A percentile compares a stretch with the other conserved stretches of the same genome.
Evolutionary conservation across 306 rosid genomes (phyloP).

Genomic region (Bauhinia variegata): DNA sequence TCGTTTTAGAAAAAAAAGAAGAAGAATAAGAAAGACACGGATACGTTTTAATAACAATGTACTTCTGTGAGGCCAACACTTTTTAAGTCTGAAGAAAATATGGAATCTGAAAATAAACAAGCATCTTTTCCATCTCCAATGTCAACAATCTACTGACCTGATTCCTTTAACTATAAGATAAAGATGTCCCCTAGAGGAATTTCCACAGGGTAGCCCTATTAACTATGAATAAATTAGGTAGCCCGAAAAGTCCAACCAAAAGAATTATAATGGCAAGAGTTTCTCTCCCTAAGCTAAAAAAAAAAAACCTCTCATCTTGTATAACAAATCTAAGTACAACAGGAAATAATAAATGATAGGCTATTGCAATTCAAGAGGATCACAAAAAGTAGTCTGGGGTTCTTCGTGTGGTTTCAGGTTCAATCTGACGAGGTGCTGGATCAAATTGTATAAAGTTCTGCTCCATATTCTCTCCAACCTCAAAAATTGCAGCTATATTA

Average conservation of each 20-base stretch:
- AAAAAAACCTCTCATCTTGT: constrained; percentile 43
- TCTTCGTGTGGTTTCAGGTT: constrained; percentile 54
- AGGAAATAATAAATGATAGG: constrained; percentile 41
- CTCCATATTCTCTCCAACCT: constrained; percentile 59
- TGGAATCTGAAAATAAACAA: not conserved
- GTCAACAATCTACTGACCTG: not conserved
- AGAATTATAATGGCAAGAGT: not conserved
- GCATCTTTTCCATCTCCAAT: not conserved
- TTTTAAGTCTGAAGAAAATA: not conserved
- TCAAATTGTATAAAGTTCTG: constrained; percentile 63
- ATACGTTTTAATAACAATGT: not conserved
- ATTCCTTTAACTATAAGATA: not conserved
- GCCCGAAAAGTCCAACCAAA: not conserved
- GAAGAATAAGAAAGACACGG: too few relatives aligned
- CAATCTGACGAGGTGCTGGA: constrained; percentile 61
- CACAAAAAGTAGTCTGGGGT: constrained; percentile 65
- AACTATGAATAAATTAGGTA: too few relatives aligned
- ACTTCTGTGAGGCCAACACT: not conserved
- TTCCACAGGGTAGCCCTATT: too few relatives aligned
- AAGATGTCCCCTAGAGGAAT: not conserved
- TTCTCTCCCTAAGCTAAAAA: constrained; percentile 32
- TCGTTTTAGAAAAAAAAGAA: too few relatives aligned
- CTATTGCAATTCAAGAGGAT: constrained; percentile 25
- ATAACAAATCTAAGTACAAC: constrained; percentile 43
- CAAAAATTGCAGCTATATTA: constrained; percentile 64